Base-by-base conservation (phyloP, 1,284 basidiomycete genomes). In the Melampsora larici-populina region DNA sequence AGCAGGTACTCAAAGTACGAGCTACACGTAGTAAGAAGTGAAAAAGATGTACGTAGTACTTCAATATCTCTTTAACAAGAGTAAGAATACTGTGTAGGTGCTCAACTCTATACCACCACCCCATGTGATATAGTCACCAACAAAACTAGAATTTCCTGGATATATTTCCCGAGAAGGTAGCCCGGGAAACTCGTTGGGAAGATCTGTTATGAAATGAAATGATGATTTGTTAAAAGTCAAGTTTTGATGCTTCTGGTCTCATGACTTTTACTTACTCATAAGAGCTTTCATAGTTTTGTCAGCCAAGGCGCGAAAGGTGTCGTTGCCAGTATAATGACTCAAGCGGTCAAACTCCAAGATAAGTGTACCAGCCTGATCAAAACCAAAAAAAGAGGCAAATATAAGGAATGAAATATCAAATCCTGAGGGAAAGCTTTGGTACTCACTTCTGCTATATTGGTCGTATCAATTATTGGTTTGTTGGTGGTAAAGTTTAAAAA, bases 1-100 rank as follows among this genome's bases (percentile, higher is more conserved):
- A 78, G 60, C 1, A 78, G 48, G 33, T 78, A 78, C 63, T 78
- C 75, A 26, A 78, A 58, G 33, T 78, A 78, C 9, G 75, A 78
- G 60, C 75, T 78, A 48, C 8, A 67, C 3, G 11, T 13, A 43
- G 5, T 43, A 43, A 11, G 40, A 43, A 43, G 40, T n/a, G n/a
- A 58, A 15, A 58, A 58, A 11, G 11, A 2, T 1, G 21, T n/a
- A 26, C 24, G 15, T 4, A 43, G 2, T 9, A 8, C 3, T 11
- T 51, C n/a, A 55, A 33, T 36, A n/a, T 9, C 24, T n/a, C 33
- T 29, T 7, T 9, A 11, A 33, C 40, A 18, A 66, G 29, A 58
- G n/a, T 21, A 24, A 21, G 29, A 60, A 2, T 11, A 31, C n/a
- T n/a, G 7, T 4, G 7, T 46, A 43, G 24, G 8, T 1, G 17